These are phyloP conservation scores for Coemansia asiatica DNA, from an alignment of 192 early-diverging fungal genomes.

Conservation along the genomic window DNA sequence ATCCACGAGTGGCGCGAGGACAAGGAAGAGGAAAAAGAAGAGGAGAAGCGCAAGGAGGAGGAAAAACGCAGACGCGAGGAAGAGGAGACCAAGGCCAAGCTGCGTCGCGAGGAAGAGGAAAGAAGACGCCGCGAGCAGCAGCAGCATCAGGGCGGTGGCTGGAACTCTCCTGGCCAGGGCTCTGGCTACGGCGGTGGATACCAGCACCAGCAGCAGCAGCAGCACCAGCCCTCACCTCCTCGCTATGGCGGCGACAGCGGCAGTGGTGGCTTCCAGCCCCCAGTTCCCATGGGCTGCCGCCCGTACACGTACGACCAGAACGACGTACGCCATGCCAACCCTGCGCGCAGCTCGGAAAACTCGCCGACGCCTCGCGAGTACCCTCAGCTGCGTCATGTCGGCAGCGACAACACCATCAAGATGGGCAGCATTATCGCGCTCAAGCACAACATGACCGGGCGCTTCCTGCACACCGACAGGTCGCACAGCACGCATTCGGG, in stretches of 20 bases:
- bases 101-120: conserved; percentile 19
- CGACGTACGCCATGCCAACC: conserved; percentile 48
- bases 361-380: conserved; percentile 50
- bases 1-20: conserved; percentile 45
- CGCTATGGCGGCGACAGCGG: conserved; percentile 7
- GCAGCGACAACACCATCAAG: conserved; percentile 38
- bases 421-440: conserved; percentile 56
- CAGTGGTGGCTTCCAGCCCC: conserved; percentile 32
- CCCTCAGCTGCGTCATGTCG: conserved; percentile 34
- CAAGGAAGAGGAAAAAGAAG: conserved; percentile 25
- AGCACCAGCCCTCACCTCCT: conserved; percentile 8
- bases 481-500: conserved; percentile 50
- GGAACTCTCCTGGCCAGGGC: conserved; percentile 30
- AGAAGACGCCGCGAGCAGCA: conserved; percentile 22
- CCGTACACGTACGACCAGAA: conserved; percentile 41
- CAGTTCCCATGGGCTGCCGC: conserved; percentile 25
- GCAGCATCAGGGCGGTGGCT: conserved; percentile 13
- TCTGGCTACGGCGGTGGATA: conserved; percentile 36
- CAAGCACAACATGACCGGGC: conserved; percentile 60
- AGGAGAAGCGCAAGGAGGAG: conserved; percentile 26
- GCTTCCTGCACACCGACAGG: conserved; percentile 54
- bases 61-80: conserved; percentile 20
- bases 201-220: conserved; percentile 8
- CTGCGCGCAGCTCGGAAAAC: conserved; percentile 37
- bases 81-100: conserved; percentile 10